Evolutionary conservation across 2,329 filamentous ascomycete genomes (phyloP).

Genomic region (Thielaviopsis ethacetica): DNA sequence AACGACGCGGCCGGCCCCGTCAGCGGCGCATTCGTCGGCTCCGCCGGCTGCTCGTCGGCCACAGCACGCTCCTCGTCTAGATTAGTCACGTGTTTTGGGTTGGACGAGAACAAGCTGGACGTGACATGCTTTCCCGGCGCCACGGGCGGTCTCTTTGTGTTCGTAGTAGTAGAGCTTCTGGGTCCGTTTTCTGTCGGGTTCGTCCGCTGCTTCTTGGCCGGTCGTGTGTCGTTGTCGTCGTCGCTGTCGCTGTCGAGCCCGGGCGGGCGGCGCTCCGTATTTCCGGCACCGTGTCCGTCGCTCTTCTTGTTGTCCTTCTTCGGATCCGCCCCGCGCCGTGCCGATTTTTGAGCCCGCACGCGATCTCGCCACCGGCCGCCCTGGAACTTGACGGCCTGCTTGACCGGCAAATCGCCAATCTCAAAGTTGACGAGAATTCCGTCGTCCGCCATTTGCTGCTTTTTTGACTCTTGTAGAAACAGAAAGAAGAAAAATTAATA

Average conservation of each 20-base stretch:
- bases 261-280: slow-evolving; percentile 20
- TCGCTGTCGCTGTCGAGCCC: slow-evolving; percentile 9
- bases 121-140: slow-evolving; percentile 43
- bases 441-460: slow-evolving; percentile 64
- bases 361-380: slow-evolving; percentile 91
- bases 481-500: neutral
- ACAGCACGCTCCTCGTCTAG: slow-evolving; percentile 34
- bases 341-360: slow-evolving; percentile 22
- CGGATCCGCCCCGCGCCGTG: slow-evolving; percentile 10
- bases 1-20: slow-evolving; percentile 74
- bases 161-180: neutral
- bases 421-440: slow-evolving; percentile 90
- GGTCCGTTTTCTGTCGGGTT: slow-evolving; percentile 14
- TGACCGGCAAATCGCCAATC: slow-evolving; percentile 49
- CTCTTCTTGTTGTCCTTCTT: slow-evolving; percentile 15
- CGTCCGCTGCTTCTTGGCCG: slow-evolving; percentile 16
- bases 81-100: slow-evolving; percentile 55
- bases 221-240: slow-evolving; percentile 13
- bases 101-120: slow-evolving; percentile 84
- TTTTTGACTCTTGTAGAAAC: neutral
- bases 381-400: slow-evolving; percentile 51
- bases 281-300: slow-evolving; percentile 16
- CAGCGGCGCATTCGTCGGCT: slow-evolving; percentile 82
- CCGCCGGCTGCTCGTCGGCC: slow-evolving; percentile 33
- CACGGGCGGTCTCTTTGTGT: slow-evolving; percentile 1